These are phyloP conservation scores for Stachybotrys chartarum DNA, from an alignment of 2,329 filamentous ascomycete genomes.

Conservation along the genomic window DNA sequence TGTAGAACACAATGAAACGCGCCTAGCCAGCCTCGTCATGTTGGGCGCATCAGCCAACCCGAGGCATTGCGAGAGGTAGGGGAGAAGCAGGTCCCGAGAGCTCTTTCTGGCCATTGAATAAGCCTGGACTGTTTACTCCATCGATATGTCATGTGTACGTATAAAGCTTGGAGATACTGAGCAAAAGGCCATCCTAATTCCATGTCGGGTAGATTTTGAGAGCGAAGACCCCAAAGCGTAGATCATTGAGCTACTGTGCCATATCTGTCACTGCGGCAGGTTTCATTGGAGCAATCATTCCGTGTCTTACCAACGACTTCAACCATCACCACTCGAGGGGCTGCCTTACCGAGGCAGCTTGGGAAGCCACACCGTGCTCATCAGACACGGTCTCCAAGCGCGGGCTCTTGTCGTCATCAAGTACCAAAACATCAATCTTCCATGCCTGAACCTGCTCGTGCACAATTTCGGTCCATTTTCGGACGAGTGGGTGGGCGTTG, in stretches of 20 bases:
- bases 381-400: constrained; percentile 18
- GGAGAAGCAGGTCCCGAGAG: neutral
- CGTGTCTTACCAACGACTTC: neutral
- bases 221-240: no score
- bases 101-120: neutral
- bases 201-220: no score
- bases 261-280: neutral
- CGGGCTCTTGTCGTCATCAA: constrained; percentile 23
- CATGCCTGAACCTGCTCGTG: constrained; percentile 23
- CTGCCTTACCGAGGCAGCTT: constrained; percentile 18
- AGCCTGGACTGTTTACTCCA: no score
- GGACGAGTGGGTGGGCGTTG: constrained; percentile 58
- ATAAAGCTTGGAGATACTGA: no score
- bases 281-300: neutral
- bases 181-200: no score
- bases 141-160: no score
- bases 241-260: no score
- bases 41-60: no score
- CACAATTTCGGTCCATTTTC: constrained; percentile 46
- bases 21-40: neutral
- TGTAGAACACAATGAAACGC: neutral
- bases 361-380: constrained; percentile 17
- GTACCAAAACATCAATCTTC: constrained; percentile 23
- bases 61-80: no score
- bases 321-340: constrained; percentile 30